Evolutionary conservation across 768 basidiomycete species (phyloP), one percentile per base, ranked within the genome.

Genomic region (Russula earlei): DNA sequence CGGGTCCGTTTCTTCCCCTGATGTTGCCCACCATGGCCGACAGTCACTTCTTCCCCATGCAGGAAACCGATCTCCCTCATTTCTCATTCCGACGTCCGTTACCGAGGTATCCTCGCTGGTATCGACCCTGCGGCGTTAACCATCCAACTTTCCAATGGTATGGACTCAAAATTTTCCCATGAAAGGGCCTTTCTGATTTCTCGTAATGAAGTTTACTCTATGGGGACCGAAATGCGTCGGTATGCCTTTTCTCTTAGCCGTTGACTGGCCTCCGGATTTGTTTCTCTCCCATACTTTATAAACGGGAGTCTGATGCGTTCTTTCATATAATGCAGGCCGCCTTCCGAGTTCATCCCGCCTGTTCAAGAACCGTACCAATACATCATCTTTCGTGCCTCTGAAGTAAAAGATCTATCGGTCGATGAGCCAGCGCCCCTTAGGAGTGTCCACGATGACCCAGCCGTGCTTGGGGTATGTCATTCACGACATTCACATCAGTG

Each of bases 41-140:
- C 25, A 19, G n/a, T 6, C 12, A 8, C n/a, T 12, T 29, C 49
- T 47, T 40, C 27, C 44, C n/a, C 14, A 29, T 20, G 12, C 70
- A 89, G 88, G 68, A 90, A 90, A 77, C 81, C 86, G 10, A 92
- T 93, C 56, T 90, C 90, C 55, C 83, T 93, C 66, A 85, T 90
- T 68, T 91, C 90, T 55, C 87, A 90, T 69, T 89, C 87, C 49
- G 91, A 91, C 79, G 87, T 92, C 58, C 85, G 91, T 54, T 93
- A 92, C 72, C 79, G 87, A 61, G 90, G 90, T 58, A 90, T 88
- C 59, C 76, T 93, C 45, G 87, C 87, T 47, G 88, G 87, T 37
- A 91, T 93, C 65, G 88, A 91, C 72, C 85, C 90, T 33, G 79
- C 74, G 59, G 85, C 85, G 48, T 89, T 87, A 11, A 93, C 91